Conservation (phyloP, 2,329 filamentous ascomycete genomes). For the Pseudonectria foliicola region DNA sequence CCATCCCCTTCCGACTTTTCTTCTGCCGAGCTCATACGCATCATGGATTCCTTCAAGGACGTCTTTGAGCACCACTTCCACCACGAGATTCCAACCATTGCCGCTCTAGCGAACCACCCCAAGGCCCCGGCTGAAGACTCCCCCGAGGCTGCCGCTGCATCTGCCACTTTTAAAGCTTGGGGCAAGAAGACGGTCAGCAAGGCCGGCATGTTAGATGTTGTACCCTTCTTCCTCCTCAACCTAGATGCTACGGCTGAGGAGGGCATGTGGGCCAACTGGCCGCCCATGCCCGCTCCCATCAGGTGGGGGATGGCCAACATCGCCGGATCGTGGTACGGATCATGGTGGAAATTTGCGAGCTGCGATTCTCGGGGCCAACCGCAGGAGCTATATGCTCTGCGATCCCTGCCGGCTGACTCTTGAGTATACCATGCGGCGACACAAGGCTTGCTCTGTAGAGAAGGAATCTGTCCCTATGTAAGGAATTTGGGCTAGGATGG, state of each 20-base stretch:
- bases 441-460: neutral
- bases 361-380: conserved; percentile 48
- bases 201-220: conserved; percentile 50
- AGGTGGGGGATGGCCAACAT: conserved; percentile 54
- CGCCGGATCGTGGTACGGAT: conserved; percentile 46
- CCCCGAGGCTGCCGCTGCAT: conserved; percentile 37
- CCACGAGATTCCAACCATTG: conserved; percentile 46
- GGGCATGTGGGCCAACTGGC: conserved; percentile 55
- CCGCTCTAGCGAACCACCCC: conserved; percentile 41
- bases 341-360: conserved; percentile 60
- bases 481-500: too few species aligned
- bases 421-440: neutral
- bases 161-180: conserved; percentile 50
- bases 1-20: conserved; percentile 36
- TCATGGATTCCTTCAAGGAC: conserved; percentile 44
- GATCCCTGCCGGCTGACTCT: conserved; percentile 7
- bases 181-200: conserved; percentile 58
- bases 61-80: conserved; percentile 50
- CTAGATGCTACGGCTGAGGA: conserved; percentile 53
- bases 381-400: conserved; percentile 45
- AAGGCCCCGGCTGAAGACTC: conserved; percentile 42
- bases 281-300: conserved; percentile 54
- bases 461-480: too few species aligned
- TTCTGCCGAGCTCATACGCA: conserved; percentile 35
- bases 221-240: conserved; percentile 60